Evolutionary conservation across 805 yeast species (phyloP), one percentile per base, ranked within the genome.

Genomic region (Saccharomycodes ludwigii): DNA sequence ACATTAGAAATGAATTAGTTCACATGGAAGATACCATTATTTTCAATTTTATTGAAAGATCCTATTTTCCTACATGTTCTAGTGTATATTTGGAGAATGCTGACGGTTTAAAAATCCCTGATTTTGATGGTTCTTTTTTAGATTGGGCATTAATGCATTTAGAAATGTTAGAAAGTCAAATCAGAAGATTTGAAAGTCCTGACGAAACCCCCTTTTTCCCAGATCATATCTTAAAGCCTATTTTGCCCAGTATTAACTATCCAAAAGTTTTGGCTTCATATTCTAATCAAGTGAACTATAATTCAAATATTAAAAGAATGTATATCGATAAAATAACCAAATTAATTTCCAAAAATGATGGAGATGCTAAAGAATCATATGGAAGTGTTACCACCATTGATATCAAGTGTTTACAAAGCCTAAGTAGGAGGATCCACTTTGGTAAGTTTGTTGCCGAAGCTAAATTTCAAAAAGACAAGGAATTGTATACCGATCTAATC

Each of bases 371-470:
- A 25, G 95, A 85, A 50, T 91, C 86, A 54, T 63, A 74, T 34
- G 98, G 98, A 2, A 78, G 94, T 18, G 82, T 91, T 24, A 76
- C 94, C 3, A 61, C 73, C 24, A 65, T 83, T 40, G 98, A 91
- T 51, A 80, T 88, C 35, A 94, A 81, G 42, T 73, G 80, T 42
- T 65, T 91, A 42, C 95, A 91, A 55, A 77, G 94, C 4, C 59
- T 91, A 27, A 80, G 94, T 6, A 67, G 98, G 47, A 69, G 98
- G 51, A 83, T 91, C 43, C 98, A 91, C 58, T 91, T 88, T 58
- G 98, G 98, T 30, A 82, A 81, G 57, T 91, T 88, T 63, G 98
- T 91, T 7, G 98, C 98, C 4, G 98, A 91, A 54, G 80, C 95
- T 27, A 91, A 91, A 57, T 91, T 73, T 55, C 75, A 66, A 45